Evolutionary conservation across 495 filamentous ascomycete genomes (phyloP).

Genomic region (Trichocladium antarcticum): DNA sequence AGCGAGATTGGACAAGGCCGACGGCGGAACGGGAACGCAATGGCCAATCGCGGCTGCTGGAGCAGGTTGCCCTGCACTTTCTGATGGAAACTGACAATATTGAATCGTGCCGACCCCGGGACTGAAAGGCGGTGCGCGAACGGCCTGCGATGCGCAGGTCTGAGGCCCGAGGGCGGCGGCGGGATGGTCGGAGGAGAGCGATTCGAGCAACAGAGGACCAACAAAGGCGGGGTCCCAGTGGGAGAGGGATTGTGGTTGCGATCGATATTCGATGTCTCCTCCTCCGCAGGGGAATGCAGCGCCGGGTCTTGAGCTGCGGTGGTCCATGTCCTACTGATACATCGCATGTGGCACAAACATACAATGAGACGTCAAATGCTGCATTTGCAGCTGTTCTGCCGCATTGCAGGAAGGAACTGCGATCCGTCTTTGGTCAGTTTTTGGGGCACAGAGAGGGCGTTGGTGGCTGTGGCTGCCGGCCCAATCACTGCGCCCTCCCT

Average conservation of each 20-base stretch:
- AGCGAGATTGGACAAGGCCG: neutral
- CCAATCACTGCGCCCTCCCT: conserved; percentile 8
- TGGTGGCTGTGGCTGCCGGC: conserved; percentile 1
- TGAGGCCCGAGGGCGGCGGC: neutral
- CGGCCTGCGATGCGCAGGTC: neutral
- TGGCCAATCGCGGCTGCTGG: neutral
- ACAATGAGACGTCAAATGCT: neutral
- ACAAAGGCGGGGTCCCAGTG: neutral
- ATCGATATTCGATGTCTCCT: neutral
- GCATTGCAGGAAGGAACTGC: conserved; percentile 11
- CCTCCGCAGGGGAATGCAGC: neutral
- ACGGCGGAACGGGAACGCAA: neutral
- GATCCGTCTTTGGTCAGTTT: conserved; percentile 1
- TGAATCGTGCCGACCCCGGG: neutral
- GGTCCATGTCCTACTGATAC: conserved; percentile 1
- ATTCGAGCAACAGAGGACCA: neutral
- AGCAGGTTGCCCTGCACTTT: neutral
- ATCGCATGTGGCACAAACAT: neutral
- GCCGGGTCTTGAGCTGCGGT: neutral
- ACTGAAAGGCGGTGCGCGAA: neutral
- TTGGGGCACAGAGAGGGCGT: neutral
- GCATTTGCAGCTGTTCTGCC: neutral
- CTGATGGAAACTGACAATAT: neutral
- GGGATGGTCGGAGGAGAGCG: neutral
- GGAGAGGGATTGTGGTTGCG: neutral